phyloP scores from a whole-genome alignment of 257 asterid species.

The Misopates orontium region DNA sequence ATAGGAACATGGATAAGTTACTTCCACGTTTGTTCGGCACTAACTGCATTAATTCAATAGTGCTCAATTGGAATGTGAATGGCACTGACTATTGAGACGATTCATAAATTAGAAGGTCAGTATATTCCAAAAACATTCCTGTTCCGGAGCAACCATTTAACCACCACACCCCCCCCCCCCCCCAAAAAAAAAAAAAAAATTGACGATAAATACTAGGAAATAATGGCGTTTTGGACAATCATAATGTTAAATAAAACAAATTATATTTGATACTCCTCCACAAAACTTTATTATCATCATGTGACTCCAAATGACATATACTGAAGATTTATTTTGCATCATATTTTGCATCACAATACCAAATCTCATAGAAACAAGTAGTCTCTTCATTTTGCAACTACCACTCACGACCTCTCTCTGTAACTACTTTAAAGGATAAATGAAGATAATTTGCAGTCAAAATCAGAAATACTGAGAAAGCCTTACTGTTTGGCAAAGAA shows the following conservation, averaged over 20 bases:
- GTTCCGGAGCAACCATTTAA: neutral
- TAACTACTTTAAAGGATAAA: too few species aligned
- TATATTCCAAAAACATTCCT: neutral
- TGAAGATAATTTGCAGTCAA: too few species aligned
- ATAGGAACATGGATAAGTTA: neutral
- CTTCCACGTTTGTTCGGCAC: neutral
- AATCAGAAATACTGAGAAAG: too few species aligned
- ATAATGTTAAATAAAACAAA: too few species aligned
- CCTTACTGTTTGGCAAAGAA: too few species aligned
- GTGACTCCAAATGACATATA: neutral
- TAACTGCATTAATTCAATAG: neutral
- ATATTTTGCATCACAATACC: slow-evolving; percentile 7
- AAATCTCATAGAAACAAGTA: neutral
- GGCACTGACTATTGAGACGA: neutral
- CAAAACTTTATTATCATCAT: neutral
- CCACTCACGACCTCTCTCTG: too few species aligned
- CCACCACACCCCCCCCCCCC: too few species aligned
- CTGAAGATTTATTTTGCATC: slow-evolving; percentile 11
- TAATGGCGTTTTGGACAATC: neutral
- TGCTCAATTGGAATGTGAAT: neutral
- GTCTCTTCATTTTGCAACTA: too few species aligned
- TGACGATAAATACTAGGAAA: neutral
- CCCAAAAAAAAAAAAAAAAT: too few species aligned
- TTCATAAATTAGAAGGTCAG: neutral
- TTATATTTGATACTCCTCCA: too few species aligned